Evolutionary conservation across 805 yeast genomes (phyloP).

Genomic region (Candida nemodendra): DNA sequence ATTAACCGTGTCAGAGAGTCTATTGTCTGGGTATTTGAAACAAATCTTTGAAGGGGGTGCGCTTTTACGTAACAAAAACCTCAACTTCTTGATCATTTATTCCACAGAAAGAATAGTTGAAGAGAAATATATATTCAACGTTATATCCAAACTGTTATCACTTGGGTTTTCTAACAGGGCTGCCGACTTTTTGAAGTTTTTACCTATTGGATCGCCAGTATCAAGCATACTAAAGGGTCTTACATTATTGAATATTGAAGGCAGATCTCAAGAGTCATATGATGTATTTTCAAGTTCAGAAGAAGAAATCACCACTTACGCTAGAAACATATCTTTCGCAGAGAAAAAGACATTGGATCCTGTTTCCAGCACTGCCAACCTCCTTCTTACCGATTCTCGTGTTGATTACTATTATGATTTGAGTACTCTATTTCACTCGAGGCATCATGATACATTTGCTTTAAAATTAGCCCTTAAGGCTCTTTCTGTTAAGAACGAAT

Average conservation of each 20-base stretch:
- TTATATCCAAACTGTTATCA: conserved; percentile 24
- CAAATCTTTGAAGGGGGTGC: conserved; percentile 25
- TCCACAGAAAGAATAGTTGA: conserved; percentile 15
- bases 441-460: conserved; percentile 33
- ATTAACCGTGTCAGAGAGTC: conserved; percentile 2
- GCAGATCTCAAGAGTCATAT: conserved; percentile 25
- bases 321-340: conserved; percentile 13
- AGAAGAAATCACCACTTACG: conserved; percentile 27
- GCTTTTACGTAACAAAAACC: conserved; percentile 20
- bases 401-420: conserved; percentile 39
- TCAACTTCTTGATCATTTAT: conserved; percentile 24
- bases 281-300: conserved; percentile 30
- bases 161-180: conserved; percentile 9
- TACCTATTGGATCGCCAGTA: conserved; percentile 24
- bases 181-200: conserved; percentile 15
- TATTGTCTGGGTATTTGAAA: conserved; percentile 13
- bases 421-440: conserved; percentile 36
- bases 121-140: conserved; percentile 21
- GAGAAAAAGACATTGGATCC: conserved; percentile 22
- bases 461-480: conserved; percentile 33
- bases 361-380: conserved; percentile 17
- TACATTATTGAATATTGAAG: conserved; percentile 25
- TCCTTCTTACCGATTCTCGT: conserved; percentile 31
- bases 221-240: conserved; percentile 28
- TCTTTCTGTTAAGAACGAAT: conserved; percentile 19